Evolutionary conservation across 768 basidiomycete species (phyloP).

Genomic region (Leucocoprinus leucothites): DNA sequence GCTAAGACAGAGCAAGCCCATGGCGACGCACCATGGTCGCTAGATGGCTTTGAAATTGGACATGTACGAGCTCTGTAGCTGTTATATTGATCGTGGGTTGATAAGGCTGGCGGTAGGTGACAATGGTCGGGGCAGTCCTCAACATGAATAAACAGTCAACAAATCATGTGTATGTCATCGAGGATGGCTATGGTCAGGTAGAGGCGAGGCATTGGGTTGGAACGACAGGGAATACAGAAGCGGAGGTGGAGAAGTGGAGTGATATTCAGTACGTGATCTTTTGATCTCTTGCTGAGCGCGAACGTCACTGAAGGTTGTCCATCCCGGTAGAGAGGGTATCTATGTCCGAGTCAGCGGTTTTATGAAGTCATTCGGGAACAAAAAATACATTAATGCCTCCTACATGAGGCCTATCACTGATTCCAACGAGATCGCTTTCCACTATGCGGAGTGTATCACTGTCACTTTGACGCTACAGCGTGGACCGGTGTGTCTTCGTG

Average conservation of each 20-base stretch:
- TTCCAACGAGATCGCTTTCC: constrained; percentile 77
- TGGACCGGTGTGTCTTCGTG: constrained; percentile 49
- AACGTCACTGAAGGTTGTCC: background rate
- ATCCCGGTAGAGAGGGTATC: constrained; percentile 54
- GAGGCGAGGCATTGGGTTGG: constrained; percentile 86
- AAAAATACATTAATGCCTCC: constrained; percentile 77
- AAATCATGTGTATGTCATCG: constrained; percentile 74
- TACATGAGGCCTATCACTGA: constrained; percentile 70
- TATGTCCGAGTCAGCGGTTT: constrained; percentile 81
- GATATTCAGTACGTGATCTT: constrained; percentile 38
- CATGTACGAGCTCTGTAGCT: constrained; percentile 46
- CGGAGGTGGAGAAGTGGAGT: constrained; percentile 47
- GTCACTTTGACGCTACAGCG: constrained; percentile 64
- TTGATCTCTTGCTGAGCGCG: background rate
- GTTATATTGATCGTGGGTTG: constrained; percentile 1
- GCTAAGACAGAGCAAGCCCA: constrained; percentile 76
- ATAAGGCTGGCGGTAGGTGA: constrained; percentile 18
- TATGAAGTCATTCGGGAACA: constrained; percentile 79
- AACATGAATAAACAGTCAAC: constrained; percentile 71
- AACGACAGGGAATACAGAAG: constrained; percentile 40
- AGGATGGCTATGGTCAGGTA: constrained; percentile 82
- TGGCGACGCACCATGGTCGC: constrained; percentile 82
- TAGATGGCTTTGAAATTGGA: constrained; percentile 79
- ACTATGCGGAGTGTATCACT: constrained; percentile 71
- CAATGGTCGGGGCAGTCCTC: constrained; percentile 48